A percentile compares a stretch with the other conserved stretches of the same genome.
Evolutionary conservation across 2,329 filamentous ascomycete species (phyloP).

Genomic region (Calonectria pteridis): DNA sequence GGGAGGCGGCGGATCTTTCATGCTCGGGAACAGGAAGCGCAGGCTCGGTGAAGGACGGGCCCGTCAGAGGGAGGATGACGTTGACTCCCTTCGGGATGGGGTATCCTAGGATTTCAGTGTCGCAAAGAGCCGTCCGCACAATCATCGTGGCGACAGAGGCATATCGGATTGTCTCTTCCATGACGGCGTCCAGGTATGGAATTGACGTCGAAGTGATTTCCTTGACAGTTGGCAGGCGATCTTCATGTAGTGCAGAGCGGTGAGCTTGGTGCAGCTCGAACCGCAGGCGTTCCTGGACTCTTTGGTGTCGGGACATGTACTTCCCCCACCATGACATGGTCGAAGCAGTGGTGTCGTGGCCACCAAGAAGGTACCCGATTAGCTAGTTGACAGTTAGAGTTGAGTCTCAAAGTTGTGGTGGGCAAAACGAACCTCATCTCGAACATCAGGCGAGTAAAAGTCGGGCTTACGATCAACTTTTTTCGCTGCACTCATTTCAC

Average conservation of each 20-base stretch:
- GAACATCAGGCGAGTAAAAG: conserved; percentile 49
- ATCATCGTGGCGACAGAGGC: conserved; percentile 46
- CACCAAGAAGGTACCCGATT: conserved; percentile 47
- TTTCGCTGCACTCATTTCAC: conserved; percentile 48
- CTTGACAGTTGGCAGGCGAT: conserved; percentile 44
- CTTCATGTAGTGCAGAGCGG: conserved; percentile 31
- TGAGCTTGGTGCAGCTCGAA: conserved; percentile 39
- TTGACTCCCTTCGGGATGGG: conserved; percentile 51
- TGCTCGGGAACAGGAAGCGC: conserved; percentile 45
- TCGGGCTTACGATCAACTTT: conserved; percentile 46
- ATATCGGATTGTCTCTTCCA: conserved; percentile 53
- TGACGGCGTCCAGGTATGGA: conserved; percentile 53
- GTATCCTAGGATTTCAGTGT: conserved; percentile 51
- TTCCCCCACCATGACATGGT: conserved; percentile 48
- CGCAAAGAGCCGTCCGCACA: conserved; percentile 45
- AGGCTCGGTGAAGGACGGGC: conserved; percentile 46
- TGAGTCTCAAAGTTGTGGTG: background rate
- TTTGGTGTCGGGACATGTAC: conserved; percentile 40
- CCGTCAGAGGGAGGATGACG: conserved; percentile 44
- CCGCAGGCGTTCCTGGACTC: conserved; percentile 43
- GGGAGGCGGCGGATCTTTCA: conserved; percentile 41
- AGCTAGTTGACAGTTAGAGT: conserved; percentile 26
- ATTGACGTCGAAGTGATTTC: conserved; percentile 47
- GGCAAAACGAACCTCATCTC: conserved; percentile 48
- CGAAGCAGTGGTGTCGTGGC: conserved; percentile 47